A percentile compares a stretch with the other conserved stretches of the same genome.
Evolutionary conservation across 2,329 filamentous ascomycete genomes (phyloP).

Genomic region (Neofusicoccum kwambonambiense): DNA sequence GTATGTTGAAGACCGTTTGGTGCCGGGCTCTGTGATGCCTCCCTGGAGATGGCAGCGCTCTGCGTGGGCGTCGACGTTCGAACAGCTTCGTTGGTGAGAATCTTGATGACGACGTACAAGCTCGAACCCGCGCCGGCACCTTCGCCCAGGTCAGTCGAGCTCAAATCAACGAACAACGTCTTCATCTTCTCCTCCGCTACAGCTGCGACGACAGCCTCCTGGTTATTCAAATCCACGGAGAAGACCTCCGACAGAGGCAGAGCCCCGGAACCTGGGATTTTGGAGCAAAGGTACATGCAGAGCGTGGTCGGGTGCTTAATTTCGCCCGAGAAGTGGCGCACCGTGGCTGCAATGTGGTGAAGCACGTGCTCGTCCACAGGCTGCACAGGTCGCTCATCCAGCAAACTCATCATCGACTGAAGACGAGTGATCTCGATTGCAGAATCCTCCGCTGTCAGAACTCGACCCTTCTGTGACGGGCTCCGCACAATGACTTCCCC

Average conservation of each 20-base stretch:
- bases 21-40: slow-evolving; percentile 27
- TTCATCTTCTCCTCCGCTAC: slow-evolving; percentile 68
- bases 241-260: slow-evolving; percentile 79
- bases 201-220: slow-evolving; percentile 67
- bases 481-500: slow-evolving; percentile 95
- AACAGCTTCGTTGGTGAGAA: slow-evolving; percentile 61
- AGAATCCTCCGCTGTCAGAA: slow-evolving; percentile 89
- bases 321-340: slow-evolving; percentile 77
- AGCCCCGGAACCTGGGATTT: slow-evolving; percentile 62
- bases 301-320: slow-evolving; percentile 70
- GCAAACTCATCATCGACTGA: slow-evolving; percentile 92
- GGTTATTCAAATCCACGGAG: slow-evolving; percentile 71
- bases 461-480: slow-evolving; percentile 75
- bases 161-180: slow-evolving; percentile 85
- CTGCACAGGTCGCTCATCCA: slow-evolving; percentile 75
- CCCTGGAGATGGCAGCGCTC: slow-evolving; percentile 28
- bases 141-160: slow-evolving; percentile 69
- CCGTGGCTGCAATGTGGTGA: slow-evolving; percentile 79
- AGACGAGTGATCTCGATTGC: slow-evolving; percentile 86
- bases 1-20: slow-evolving; percentile 28
- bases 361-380: slow-evolving; percentile 68
- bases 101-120: slow-evolving; percentile 79
- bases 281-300: slow-evolving; percentile 74
- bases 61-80: slow-evolving; percentile 30
- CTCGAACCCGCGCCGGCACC: slow-evolving; percentile 65